These are phyloP conservation scores for Zarea fungicola DNA, from an alignment of 2,329 filamentous ascomycete genomes.

Conservation along the genomic window DNA sequence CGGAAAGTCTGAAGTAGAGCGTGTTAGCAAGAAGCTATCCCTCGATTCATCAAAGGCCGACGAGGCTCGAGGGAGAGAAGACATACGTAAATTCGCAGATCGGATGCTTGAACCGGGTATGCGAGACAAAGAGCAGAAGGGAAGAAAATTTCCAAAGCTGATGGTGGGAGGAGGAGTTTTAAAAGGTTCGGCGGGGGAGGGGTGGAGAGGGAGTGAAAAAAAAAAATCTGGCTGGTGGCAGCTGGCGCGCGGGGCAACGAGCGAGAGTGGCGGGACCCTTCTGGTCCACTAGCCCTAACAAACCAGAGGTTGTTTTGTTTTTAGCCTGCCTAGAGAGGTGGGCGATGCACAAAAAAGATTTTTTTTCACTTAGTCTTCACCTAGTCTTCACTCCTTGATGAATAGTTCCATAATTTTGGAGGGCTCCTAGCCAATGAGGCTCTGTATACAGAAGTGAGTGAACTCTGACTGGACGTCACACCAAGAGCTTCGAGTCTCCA, in stretches of 20 bases:
- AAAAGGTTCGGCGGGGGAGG: constrained; percentile 28
- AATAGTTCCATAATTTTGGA: constrained; percentile 2
- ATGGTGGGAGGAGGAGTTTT: constrained; percentile 35
- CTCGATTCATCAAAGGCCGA: neutral
- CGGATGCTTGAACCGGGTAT: constrained; percentile 42
- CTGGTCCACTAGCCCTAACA: constrained; percentile 10
- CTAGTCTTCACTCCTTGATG: neutral
- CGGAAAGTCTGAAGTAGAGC: constrained; percentile 19
- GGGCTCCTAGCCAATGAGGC: neutral
- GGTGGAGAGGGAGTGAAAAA: constrained; percentile 23
- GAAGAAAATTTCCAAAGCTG: constrained; percentile 30
- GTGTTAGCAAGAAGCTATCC: constrained; percentile 17
- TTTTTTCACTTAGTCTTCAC: neutral
- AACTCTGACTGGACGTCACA: neutral
- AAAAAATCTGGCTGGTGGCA: constrained; percentile 18
- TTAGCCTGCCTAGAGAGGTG: neutral
- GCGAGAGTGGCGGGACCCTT: neutral
- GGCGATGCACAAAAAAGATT: constrained; percentile 8
- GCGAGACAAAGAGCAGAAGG: constrained; percentile 38
- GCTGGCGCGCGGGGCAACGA: constrained; percentile 32
- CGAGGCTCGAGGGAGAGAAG: constrained; percentile 7
- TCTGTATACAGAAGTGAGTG: neutral
- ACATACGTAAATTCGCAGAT: constrained; percentile 36
- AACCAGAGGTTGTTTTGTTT: neutral
- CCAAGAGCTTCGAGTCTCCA: neutral